A percentile compares a stretch with the other conserved stretches of the same genome.
Conservation (phyloP, 306 rosid species). For the Gillenia trifoliata region DNA sequence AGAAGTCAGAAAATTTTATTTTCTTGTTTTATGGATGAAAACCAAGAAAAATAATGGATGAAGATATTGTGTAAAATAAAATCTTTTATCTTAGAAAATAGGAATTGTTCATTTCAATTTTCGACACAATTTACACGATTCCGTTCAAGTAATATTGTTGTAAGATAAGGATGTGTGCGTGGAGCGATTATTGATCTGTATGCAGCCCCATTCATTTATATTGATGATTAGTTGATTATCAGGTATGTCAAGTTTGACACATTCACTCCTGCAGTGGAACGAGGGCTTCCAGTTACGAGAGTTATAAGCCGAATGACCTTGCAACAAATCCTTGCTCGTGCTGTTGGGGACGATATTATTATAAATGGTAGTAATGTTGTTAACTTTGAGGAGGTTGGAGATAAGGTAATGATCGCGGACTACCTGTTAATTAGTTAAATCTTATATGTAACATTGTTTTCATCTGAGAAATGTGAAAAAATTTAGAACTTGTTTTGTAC, state of each 20-base stretch:
- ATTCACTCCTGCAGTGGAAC: conserved; percentile 95
- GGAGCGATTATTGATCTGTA: conserved; percentile 9
- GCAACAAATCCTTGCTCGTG: conserved; percentile 85
- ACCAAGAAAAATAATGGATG: background rate
- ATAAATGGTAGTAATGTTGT: conserved; percentile 74
- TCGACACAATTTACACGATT: background rate
- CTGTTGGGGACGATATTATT: conserved; percentile 72
- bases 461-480: background rate
- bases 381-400: conserved; percentile 66
- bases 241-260: conserved; percentile 99
- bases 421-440: conserved; percentile 14
- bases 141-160: background rate
- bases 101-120: background rate
- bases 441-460: background rate
- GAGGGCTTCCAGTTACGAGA: conserved; percentile 95
- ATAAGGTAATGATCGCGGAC: conserved; percentile 49
- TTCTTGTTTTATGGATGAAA: background rate
- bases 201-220: conserved; percentile 16
- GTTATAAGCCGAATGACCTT: conserved; percentile 84
- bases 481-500: background rate
- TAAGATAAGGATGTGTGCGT: no score
- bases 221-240: conserved; percentile 42
- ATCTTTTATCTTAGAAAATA: background rate
- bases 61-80: background rate
- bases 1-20: background rate